phyloP scores from a whole-genome alignment of 306 rosid species.

The Cucumis melo region DNA sequence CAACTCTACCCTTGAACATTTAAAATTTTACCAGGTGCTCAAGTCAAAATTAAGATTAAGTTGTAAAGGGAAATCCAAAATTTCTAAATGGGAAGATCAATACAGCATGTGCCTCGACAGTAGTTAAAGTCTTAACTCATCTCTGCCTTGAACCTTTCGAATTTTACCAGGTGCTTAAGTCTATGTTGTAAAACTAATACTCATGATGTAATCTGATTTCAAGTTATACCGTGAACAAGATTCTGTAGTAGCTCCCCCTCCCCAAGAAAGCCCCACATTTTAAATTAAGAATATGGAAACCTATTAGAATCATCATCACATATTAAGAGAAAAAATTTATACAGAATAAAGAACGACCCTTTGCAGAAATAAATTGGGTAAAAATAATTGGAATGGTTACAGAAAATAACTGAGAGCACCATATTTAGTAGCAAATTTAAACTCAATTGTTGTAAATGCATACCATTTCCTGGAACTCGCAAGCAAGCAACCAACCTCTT shows the following conservation, averaged over 20 bases:
- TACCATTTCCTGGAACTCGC: constrained; percentile 44
- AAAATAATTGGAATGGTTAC: neutral
- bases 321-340: neutral
- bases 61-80: neutral
- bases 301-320: neutral
- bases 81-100: neutral
- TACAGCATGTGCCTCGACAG: no score
- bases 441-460: neutral
- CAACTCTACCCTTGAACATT: neutral
- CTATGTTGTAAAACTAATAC: neutral
- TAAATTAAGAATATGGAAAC: neutral
- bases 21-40: neutral
- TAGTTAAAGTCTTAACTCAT: neutral
- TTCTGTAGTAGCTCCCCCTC: neutral
- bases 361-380: neutral
- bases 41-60: neutral
- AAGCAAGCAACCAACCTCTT: constrained; percentile 31
- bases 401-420: neutral
- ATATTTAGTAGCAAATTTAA: neutral
- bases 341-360: neutral
- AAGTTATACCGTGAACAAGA: neutral
- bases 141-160: neutral
- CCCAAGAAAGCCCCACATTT: neutral
- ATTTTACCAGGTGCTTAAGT: neutral
- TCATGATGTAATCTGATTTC: neutral